phyloP scores from a whole-genome alignment of 2,329 filamentous ascomycete species.

The Talaromyces sp. region DNA sequence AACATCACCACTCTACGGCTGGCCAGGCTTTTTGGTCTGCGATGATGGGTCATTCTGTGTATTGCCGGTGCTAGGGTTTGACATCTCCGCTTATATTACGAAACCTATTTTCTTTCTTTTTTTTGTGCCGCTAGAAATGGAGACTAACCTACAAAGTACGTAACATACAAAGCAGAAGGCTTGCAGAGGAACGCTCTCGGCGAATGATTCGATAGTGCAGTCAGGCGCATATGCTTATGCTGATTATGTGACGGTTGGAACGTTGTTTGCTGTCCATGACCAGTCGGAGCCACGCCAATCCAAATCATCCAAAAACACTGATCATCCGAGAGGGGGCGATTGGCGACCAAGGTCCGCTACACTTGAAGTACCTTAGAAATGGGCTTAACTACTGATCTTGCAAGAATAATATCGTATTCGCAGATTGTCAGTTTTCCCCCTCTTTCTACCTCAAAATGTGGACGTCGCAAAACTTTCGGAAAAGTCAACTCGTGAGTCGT shows the following conservation, averaged over 20 bases:
- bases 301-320: constrained; percentile 5
- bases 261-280: constrained; percentile 9
- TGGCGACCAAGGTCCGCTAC: constrained; percentile 5
- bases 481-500: constrained; percentile 17
- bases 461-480: constrained; percentile 14
- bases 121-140: not conserved
- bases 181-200: constrained; percentile 12
- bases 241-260: constrained; percentile 5
- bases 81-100: not conserved
- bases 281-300: constrained; percentile 12
- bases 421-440: not conserved
- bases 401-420: not conserved
- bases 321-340: constrained; percentile 4
- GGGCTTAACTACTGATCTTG: not conserved
- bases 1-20: not conserved
- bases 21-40: not conserved
- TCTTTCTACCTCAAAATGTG: constrained; percentile 1
- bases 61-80: not conserved
- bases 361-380: not conserved
- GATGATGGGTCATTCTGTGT: not conserved
- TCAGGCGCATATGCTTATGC: constrained; percentile 12
- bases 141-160: not conserved
- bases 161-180: not conserved
- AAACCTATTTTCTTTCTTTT: not conserved
- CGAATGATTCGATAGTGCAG: constrained; percentile 8